Percentiles rank a stretch among this genome's conserved stretches.
Conservation (phyloP, 805 yeast genomes). For the Priceomyces fermenticarens region DNA sequence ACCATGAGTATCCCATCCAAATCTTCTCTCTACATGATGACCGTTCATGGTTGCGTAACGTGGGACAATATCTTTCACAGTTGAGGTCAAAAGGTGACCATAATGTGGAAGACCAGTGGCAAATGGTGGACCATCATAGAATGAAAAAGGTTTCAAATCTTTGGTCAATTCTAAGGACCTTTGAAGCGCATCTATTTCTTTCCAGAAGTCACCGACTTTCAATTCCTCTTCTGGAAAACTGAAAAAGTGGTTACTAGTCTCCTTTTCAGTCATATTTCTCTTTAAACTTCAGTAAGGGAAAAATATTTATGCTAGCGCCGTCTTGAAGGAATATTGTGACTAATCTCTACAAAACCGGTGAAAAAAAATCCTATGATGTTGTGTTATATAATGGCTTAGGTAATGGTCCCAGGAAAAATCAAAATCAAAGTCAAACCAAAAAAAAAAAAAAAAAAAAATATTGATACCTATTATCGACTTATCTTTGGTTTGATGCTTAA, state of each 20-base stretch:
- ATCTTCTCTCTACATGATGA: constrained; percentile 90
- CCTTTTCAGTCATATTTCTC: constrained; percentile 1
- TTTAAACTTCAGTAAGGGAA: constrained; percentile 1
- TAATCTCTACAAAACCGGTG: constrained; percentile 5
- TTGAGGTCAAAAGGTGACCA: constrained; percentile 95
- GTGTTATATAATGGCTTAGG: constrained; percentile 2
- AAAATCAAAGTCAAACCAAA: background rate
- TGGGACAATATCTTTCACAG: constrained; percentile 96
- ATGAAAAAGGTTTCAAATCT: constrained; percentile 83
- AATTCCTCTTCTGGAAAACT: constrained; percentile 91
- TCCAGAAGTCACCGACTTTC: constrained; percentile 76
- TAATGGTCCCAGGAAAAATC: background rate
- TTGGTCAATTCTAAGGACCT: constrained; percentile 78
- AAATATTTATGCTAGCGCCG: background rate
- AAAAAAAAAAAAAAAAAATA: constrained; percentile 1
- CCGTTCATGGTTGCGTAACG: constrained; percentile 98
- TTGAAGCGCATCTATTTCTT: constrained; percentile 91
- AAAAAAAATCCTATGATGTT: constrained; percentile 2
- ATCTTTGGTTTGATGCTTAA: constrained; percentile 15
- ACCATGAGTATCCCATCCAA: constrained; percentile 99
- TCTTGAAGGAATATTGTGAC: constrained; percentile 1
- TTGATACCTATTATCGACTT: constrained; percentile 12
- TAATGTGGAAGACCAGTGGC: constrained; percentile 99
- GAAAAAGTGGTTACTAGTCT: constrained; percentile 30
- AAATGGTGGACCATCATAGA: constrained; percentile 99